phyloP scores from a whole-genome alignment of 441 rosid genomes.

The Pelargonium australe region DNA sequence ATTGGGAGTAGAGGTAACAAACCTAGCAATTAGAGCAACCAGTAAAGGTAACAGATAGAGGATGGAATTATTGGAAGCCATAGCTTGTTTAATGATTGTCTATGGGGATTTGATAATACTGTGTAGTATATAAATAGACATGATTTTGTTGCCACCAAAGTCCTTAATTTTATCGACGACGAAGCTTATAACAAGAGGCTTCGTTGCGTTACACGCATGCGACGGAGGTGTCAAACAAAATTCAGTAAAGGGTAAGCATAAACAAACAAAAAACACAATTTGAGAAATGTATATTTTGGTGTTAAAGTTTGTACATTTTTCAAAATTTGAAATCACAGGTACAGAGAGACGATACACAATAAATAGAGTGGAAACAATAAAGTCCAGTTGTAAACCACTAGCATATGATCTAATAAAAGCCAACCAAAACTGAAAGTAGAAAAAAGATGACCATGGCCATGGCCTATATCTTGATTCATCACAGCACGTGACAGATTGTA shows the following conservation, averaged over 20 bases:
- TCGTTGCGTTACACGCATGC: not conserved
- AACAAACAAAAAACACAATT: not conserved
- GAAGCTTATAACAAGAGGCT: constrained; percentile 27
- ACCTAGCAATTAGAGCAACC: constrained; percentile 15
- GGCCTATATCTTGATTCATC: not conserved
- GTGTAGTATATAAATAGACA: not conserved
- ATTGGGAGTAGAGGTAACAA: constrained; percentile 10
- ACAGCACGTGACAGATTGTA: not conserved
- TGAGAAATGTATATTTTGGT: too few relatives aligned
- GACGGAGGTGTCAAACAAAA: not conserved
- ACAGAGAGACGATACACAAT: too few relatives aligned
- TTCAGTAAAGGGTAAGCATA: too few relatives aligned
- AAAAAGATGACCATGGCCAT: too few relatives aligned
- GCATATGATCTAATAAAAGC: too few relatives aligned
- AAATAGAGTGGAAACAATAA: too few relatives aligned
- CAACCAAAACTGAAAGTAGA: too few relatives aligned
- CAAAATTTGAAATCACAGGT: too few relatives aligned
- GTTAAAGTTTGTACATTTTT: too few relatives aligned
- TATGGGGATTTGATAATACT: constrained; percentile 7
- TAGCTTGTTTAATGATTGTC: constrained; percentile 12
- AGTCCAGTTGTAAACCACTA: too few relatives aligned
- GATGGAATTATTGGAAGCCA: constrained; percentile 25
- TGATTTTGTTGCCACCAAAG: constrained; percentile 21
- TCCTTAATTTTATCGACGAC: not conserved
- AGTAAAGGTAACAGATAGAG: constrained; percentile 19